Percentiles rank a stretch among this genome's conserved stretches.
Conservation (phyloP, 176 grass and related monocot genomes). For the Avena atlantica region DNA sequence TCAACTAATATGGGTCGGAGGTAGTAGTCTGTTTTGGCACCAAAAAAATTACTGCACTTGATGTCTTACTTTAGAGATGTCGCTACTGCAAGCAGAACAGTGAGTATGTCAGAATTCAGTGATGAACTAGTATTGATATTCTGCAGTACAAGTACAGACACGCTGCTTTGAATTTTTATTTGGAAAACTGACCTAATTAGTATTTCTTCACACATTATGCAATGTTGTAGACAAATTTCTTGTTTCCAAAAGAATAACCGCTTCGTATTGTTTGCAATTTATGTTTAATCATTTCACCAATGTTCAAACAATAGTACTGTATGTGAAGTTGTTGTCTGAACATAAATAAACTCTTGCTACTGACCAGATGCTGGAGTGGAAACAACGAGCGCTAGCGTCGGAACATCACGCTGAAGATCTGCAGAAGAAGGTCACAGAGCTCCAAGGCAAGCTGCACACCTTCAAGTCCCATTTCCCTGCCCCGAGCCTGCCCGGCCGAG, state of each 20-base stretch:
- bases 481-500: slow-evolving; percentile 32
- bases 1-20: no score
- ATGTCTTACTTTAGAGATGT: slow-evolving; percentile 1
- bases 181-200: background rate
- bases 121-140: slow-evolving; percentile 13
- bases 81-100: slow-evolving; percentile 27
- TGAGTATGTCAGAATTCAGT: slow-evolving; percentile 1
- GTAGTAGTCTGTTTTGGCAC: no score
- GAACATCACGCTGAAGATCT: slow-evolving; percentile 64
- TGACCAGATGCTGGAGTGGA: slow-evolving; percentile 81
- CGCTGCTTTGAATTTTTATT: slow-evolving; percentile 6
- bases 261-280: background rate
- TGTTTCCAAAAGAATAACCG: background rate
- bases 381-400: slow-evolving; percentile 54
- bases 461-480: slow-evolving; percentile 54
- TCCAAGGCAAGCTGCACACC: slow-evolving; percentile 66
- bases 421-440: slow-evolving; percentile 61
- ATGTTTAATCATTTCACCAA: background rate
- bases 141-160: background rate
- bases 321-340: slow-evolving; percentile 21
- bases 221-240: background rate
- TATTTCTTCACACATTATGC: background rate
- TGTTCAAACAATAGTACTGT: background rate
- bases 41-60: background rate
- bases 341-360: background rate